Evolutionary conservation across 2,329 filamentous ascomycete species (phyloP), one percentile per base, ranked within the genome.

Genomic region (Teratosphaeria zuluensis): DNA sequence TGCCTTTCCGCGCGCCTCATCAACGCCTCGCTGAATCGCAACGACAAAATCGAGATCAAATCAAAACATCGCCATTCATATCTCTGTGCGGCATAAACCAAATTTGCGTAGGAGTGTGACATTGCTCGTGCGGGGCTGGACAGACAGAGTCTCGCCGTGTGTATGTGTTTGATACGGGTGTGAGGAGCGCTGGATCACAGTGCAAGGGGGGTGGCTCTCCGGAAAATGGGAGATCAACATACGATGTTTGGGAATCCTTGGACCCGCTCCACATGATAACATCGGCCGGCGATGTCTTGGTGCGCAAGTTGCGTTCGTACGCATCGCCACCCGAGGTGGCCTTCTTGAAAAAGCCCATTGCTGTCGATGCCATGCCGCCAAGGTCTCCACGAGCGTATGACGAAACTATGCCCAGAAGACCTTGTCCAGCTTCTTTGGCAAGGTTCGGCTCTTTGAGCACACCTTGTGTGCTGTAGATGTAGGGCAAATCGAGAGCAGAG

Each of bases 221-320:
- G 59, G 57, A 51, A 58, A 63, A 61, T 58, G 38, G 53, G 55
- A 66, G 71, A 62, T 70, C 64, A 68, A 85, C 87, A 77, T 79
- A 90, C 86, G 88, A 92, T 65, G 94, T 99, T 76, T 97, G 94
- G 62, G 87, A 84, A 71, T 99, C 94, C 76, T 96, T 96, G 77
- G 90, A 95, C 59, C 94, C 94, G 61, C 90, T 95, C 88, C 92
- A 96, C 89, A 96, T 95, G 72, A 99, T 84, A 33, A 99, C 94
- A 74, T 99, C 94, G 48, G 94, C 94, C 1, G 92, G 87, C 57
- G 88, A 94, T 16, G 94, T 97, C 78, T 95, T 95, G 51, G 92
- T 97, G 65, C 88, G 83, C 71, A 90, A 81, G 62, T 92, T 89
- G 72, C 85, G 86, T 75, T 95, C 82, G 74, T 91, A 87, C 19